Percentiles rank a stretch among this genome's conserved stretches.
phyloP scores from a whole-genome alignment of 768 basidiomycete species.

The Lyophyllum atratum region DNA sequence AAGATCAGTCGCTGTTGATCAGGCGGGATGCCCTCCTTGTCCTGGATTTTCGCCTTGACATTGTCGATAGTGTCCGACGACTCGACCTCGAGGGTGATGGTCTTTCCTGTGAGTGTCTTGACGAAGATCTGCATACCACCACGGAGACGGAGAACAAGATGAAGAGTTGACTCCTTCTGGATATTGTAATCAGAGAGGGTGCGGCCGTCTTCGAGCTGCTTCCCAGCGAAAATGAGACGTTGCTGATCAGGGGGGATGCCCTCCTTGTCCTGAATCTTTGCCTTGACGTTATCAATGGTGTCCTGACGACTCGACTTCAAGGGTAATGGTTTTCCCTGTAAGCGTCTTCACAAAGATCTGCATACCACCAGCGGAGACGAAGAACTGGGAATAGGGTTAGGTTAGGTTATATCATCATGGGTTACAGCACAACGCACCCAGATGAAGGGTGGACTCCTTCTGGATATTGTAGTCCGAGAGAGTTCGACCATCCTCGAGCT shows the following conservation, averaged over 20 bases:
- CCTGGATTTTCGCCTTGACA: conserved; percentile 22
- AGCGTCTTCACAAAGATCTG: conserved; percentile 52
- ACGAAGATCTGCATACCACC: conserved; percentile 31
- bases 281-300: conserved; percentile 24
- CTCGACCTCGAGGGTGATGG: conserved; percentile 23
- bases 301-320: conserved; percentile 25
- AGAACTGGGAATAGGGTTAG: too few species aligned
- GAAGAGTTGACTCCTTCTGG: conserved; percentile 65
- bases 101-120: conserved; percentile 23
- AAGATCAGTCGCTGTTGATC: conserved; percentile 23
- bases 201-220: conserved; percentile 39
- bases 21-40: conserved; percentile 23
- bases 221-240: conserved; percentile 26
- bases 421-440: too few species aligned
- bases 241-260: conserved; percentile 24
- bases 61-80: conserved; percentile 24
- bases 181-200: conserved; percentile 40
- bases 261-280: conserved; percentile 25
- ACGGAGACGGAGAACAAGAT: conserved; percentile 40
- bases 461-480: conserved; percentile 23
- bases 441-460: conserved; percentile 26
- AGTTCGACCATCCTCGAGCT: conserved; percentile 22
- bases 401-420: too few species aligned
- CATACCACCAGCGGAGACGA: conserved; percentile 39
- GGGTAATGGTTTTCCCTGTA: conserved; percentile 57